phyloP scores from a whole-genome alignment of 2,329 filamentous ascomycete species.

The Neurospora sp. region DNA sequence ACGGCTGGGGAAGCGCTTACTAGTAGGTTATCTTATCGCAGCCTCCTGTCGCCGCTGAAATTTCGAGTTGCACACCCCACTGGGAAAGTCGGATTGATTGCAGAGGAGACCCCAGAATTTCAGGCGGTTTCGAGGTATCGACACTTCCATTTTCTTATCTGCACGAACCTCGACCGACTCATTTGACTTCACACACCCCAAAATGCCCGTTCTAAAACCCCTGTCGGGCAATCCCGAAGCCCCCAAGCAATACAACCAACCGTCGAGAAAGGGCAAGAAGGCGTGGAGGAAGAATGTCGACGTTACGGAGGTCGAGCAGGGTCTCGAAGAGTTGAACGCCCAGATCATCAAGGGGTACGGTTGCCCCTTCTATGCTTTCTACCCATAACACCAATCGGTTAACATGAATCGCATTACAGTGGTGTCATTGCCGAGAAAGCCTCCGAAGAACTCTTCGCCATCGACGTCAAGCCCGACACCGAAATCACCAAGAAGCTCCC shows the following conservation, averaged over 20 bases:
- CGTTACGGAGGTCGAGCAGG: conserved; percentile 73
- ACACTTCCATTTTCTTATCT: conserved; percentile 11
- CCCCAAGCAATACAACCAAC: conserved; percentile 74
- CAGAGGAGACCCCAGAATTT: conserved; percentile 2
- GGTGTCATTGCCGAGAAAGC: conserved; percentile 78
- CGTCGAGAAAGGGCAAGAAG: conserved; percentile 95
- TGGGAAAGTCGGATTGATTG: background rate
- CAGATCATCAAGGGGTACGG: conserved; percentile 81
- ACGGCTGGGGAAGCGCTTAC: conserved; percentile 3
- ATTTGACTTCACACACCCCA: background rate
- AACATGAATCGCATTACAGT: conserved; percentile 33
- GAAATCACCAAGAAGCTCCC: conserved; percentile 44
- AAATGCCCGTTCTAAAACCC: conserved; percentile 45
- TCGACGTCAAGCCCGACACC: conserved; percentile 67
- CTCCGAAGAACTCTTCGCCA: conserved; percentile 73
- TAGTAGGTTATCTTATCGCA: conserved; percentile 2
- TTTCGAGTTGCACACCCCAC: conserved; percentile 1
- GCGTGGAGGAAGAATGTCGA: conserved; percentile 99
- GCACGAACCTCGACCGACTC: background rate
- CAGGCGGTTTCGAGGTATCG: background rate
- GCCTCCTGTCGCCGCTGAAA: conserved; percentile 1
- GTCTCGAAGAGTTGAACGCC: conserved; percentile 74
- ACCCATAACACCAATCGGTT: background rate
- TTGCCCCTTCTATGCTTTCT: background rate
- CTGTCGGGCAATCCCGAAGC: conserved; percentile 44